Conservation (phyloP, 2,329 filamentous ascomycete genomes). For the Botrytis pseudocinerea region DNA sequence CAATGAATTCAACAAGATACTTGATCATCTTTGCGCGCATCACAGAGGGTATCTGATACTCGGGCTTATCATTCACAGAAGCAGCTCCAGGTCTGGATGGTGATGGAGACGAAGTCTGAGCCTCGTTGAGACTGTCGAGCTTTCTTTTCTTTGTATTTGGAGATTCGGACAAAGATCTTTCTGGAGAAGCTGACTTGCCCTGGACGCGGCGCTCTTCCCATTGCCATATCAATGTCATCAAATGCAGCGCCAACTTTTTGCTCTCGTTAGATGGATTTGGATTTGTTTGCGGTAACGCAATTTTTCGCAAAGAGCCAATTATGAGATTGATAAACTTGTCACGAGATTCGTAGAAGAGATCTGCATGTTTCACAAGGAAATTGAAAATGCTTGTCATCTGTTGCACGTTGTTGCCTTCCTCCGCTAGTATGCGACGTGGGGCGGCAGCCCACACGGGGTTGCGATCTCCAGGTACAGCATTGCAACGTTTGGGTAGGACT, state of each 20-base stretch:
- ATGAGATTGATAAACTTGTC: conserved; percentile 90
- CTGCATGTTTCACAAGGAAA: conserved; percentile 88
- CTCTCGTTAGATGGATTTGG: conserved; percentile 86
- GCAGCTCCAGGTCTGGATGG: conserved; percentile 46
- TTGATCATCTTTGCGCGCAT: conserved; percentile 83
- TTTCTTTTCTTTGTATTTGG: conserved; percentile 75
- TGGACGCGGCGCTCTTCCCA: conserved; percentile 87
- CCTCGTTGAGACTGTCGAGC: conserved; percentile 57
- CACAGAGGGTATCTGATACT: conserved; percentile 66
- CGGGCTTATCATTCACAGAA: conserved; percentile 54
- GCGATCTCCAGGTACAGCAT: conserved; percentile 64
- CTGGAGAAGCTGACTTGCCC: conserved; percentile 49
- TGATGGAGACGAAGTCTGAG: conserved; percentile 55
- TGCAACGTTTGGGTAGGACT: conserved; percentile 82
- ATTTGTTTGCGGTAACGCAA: conserved; percentile 72
- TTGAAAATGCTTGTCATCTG: conserved; percentile 98
- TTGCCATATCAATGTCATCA: conserved; percentile 86
- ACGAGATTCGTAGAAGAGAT: conserved; percentile 91
- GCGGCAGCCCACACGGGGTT: conserved; percentile 87
- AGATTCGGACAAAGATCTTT: conserved; percentile 60
- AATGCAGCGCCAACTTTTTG: conserved; percentile 84
- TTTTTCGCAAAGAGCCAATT: conserved; percentile 84
- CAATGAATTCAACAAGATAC: conserved; percentile 94
- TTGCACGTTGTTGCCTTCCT: conserved; percentile 92
- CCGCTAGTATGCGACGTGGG: conserved; percentile 84